phyloP scores from a whole-genome alignment of 371 early-diverging fungal species.

The Rhizomucor pusillus region DNA sequence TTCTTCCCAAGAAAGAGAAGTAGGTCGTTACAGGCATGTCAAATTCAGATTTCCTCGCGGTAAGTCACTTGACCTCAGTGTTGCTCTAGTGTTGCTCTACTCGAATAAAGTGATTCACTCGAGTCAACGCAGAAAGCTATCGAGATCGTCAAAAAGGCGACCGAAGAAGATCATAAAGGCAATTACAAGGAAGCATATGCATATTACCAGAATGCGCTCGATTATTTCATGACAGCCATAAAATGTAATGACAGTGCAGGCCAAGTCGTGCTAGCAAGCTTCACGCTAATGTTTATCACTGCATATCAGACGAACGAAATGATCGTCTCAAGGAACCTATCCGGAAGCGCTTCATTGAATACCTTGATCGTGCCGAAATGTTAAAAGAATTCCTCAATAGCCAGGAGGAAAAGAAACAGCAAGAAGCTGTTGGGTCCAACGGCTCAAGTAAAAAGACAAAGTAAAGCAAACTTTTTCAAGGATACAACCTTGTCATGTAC shows the following conservation, averaged over 20 bases:
- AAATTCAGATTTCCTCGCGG: conserved; percentile 34
- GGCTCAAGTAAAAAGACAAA: conserved; percentile 52
- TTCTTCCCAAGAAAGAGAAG: no score
- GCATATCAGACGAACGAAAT: conserved; percentile 89
- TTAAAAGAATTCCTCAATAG: conserved; percentile 83
- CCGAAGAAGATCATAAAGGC: conserved; percentile 87
- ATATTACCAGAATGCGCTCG: conserved; percentile 82
- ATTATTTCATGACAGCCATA: conserved; percentile 92
- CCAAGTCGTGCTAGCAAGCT: no score
- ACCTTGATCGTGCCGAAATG: conserved; percentile 92
- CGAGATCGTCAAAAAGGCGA: conserved; percentile 89
- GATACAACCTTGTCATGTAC: not conserved
- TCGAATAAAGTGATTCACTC: not conserved
- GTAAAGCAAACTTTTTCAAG: conserved; percentile 33
- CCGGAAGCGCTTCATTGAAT: conserved; percentile 87
- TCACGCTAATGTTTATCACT: no score
- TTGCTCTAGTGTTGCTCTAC: not conserved
- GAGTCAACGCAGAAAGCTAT: conserved; percentile 67
- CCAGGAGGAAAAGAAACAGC: conserved; percentile 64
- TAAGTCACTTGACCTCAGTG: conserved; percentile 12
- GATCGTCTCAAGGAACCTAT: conserved; percentile 85
- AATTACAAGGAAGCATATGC: conserved; percentile 92
- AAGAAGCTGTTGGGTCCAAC: conserved; percentile 59
- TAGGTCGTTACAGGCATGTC: conserved; percentile 16
- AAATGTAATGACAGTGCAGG: conserved; percentile 80